Evolutionary conservation across 1,284 basidiomycete genomes (phyloP), one percentile per base, ranked within the genome.

Genomic region (Thelephora terrestris): DNA sequence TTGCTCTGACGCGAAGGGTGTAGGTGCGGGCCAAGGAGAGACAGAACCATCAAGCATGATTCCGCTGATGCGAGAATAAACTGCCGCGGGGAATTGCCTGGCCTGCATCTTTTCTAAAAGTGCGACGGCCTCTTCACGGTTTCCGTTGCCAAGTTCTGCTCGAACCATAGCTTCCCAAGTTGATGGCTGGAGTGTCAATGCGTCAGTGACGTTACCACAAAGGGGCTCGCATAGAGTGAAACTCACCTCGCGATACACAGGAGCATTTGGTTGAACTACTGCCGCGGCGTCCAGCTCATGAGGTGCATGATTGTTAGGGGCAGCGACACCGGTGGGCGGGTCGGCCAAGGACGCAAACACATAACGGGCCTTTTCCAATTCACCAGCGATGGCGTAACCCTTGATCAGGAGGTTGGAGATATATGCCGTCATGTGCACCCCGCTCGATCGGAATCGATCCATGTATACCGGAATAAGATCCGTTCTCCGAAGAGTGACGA

Each of bases 111-210:
- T 74, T 47, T 80, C 74, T 17, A 96, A 70, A 0, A 99, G 70
- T 2, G 71, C 74, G n/a, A 77, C 53, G 1, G 92, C 94, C 12
- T 73, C 70, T 37, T 81, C 78, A 16, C 78, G 76, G 55, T 91
- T 76, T 7, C 91, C 91, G 45, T 75, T 78, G 16, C 79, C 79
- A 7, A 98, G 71, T 64, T 99, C 96, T 3, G 90, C 90, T 18
- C 90, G 79, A 54, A 99, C 85, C 92, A 99, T 99, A 5, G 81
- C 81, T 63, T 96, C 92, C 83, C 89, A 93, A 1, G 90, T 90
- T 38, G 87, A 90, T 16, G 88, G 85, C 81, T 89, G 57, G 2
- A 53, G 36, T 23, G 25, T n/a, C n/a, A n/a, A 32, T 32, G 29
- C 3, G 9, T 32, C 29, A 32, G 29, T 32, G 14, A 32, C 29